Evolutionary conservation across 2,329 filamentous ascomycete species (phyloP), one percentile per base, ranked within the genome.

Genomic region (Pyricularia grisea): DNA sequence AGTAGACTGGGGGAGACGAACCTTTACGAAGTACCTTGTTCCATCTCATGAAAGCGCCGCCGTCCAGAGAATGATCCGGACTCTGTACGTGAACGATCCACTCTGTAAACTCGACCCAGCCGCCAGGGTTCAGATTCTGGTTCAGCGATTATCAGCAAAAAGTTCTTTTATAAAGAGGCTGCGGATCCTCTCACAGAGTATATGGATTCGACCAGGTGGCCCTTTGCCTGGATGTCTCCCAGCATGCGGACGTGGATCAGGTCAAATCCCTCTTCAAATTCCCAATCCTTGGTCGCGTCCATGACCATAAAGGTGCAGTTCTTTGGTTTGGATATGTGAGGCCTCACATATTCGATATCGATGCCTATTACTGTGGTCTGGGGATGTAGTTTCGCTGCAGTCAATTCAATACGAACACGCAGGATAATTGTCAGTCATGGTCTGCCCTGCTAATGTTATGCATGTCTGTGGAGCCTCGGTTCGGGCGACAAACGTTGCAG

Each of bases 91-190:
- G 68, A 65, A 75, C 72, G 31, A 76, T 71, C 75, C 75, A 79
- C 71, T 79, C 78, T 31, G 76, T 77, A 69, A 78, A 76, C 72
- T 79, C 77, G 67, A 76, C 72, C 73, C 75, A 78, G n/a, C 76
- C 77, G 30, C 77, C 77, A 3, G 76, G 76, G 27, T 71, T 72
- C 6, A 79, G 73, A 68, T 77, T 74, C 61, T 78, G 73, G 23
- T 61, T 23, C 4, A n/a, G 58, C 23, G 12, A n/a, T n/a, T 2
- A 17, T 61, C 11, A 27, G 25, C 17, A 61, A 14, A 23, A 0
- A 25, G n/a, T 61, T n/a, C n/a, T 50, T 2, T 20, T n/a, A 11
- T 10, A n/a, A 50, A 20, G 42, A 7, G 12, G 58, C 7, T 27
- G 23, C 23, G 25, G 58, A 27, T 25, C 25, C 14, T 61, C 58